Base-by-base conservation (phyloP, 352 stramenopile species). In the Phytophthora chlamydospora region DNA sequence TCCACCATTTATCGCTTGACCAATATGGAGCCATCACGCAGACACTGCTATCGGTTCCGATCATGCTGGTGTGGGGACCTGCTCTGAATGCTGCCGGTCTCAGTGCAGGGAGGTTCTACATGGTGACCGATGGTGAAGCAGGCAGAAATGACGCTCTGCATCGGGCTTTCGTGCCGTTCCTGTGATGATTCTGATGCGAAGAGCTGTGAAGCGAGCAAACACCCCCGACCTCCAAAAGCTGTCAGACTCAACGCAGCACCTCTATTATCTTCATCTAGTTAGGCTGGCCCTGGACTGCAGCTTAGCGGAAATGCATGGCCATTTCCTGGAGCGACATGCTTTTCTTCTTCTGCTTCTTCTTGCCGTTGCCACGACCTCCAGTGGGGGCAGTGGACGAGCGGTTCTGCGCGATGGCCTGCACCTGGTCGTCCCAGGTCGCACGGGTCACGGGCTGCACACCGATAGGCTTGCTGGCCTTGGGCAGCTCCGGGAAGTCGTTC, bases 341-440 rank as follows among this genome's bases (percentile, higher is more conserved):
- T 58, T 92, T 93, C 73, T 95, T 95, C 71, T 95, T 92, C 43
- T 90, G 77, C 53, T 90, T 93, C 62, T 87, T 82, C 70, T 89
- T 87, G 44, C 78, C 69, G 21, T 63, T 69, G 29, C 48, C 42
- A 13, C 68, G 67, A 14, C 47, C 58, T 48, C 69, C 59, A 21
- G 65, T 73, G 24, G 44, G 19, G 0, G 36, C 10, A 13, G 52
- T 70, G n/a, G 63, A 46, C 2, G 33, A 27, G 10, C 82, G 80
- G 55, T 89, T 87, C 49, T 91, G 79, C 32, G 78, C 85, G 45
- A 93, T 91, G 9, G 72, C 43, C 47, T 91, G 85, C 21, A 91
- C 65, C 35, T 90, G 80, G 36, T 93, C 82, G 52, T 93, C 80
- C 85, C 85, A 93, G 11, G 85, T 93, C 32, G 85, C 82, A n/a